Base-by-base conservation (phyloP, 2,329 filamentous ascomycete genomes). In the Phaeosphaeriaceae sp. region DNA sequence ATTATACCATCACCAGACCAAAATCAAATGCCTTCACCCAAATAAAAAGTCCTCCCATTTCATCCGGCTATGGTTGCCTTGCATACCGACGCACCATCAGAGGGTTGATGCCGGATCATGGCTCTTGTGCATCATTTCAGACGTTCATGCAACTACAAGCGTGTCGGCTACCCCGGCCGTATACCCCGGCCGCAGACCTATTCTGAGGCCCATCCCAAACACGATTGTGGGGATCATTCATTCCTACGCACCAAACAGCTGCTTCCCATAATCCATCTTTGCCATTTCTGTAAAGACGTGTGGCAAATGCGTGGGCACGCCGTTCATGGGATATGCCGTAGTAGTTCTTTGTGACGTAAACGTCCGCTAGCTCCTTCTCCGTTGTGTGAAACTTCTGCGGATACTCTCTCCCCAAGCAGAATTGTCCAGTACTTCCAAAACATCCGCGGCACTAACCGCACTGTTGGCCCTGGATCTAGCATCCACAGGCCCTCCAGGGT, bases 351-450 rank as follows among this genome's bases (percentile, higher is more conserved):
- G 20, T 39, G 37, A 39, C 37, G 37, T 39, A 28, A 21, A 15
- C 13, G 21, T 33, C 21, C 12, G 20, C 47, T 46, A 61, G 23
- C 61, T 59, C 18, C 66, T 60, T 42, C 83, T 78, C 63, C 79
- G 80, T 64, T 79, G 82, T 44, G 92, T 96, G 61, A 94, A 91
- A 76, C 91, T 96, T 54, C 91, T 83, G 56, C 92, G 82, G 58
- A 97, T 92, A 78, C 90, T 96, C 75, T 96, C 90, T 42, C 93
- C 90, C 93, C 93, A 97, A 13, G 89, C 87, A 15, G 90, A 94
- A 66, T 93, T 89, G 65, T 94, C 90, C 46, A 97, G 81, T 68
- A 94, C 89, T 60, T 92, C 86, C 71, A 92, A 84, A 60, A 95
- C 89, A 64, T 92, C 88, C 39, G 87, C 83, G 41, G 87, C 86